Conservation (phyloP, 495 filamentous ascomycete genomes). For the Penicillium salamii region DNA sequence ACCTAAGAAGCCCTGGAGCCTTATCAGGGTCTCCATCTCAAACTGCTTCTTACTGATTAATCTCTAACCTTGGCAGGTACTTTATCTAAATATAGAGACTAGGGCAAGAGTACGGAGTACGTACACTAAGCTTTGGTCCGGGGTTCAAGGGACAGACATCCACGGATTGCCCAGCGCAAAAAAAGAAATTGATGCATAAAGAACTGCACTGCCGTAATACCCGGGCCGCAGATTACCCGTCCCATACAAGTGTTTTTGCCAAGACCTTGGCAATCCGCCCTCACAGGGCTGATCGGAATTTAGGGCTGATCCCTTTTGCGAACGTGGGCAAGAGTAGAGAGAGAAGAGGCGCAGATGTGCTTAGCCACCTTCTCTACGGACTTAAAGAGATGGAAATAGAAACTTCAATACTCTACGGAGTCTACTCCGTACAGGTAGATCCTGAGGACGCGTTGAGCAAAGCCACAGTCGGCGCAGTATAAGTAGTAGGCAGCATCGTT, state of each 20-base stretch:
- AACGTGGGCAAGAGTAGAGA: background rate
- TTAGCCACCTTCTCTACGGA: background rate
- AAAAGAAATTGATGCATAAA: no score
- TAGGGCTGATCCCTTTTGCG: slow-evolving; percentile 4
- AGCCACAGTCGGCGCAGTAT: slow-evolving; percentile 4
- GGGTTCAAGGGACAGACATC: no score
- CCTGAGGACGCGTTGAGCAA: background rate
- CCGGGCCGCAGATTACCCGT: background rate
- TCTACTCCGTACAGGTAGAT: no score
- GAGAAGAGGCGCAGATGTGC: background rate
- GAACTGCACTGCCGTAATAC: no score
- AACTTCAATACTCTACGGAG: background rate
- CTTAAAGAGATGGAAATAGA: background rate
- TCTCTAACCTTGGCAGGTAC: no score
- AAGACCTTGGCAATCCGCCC: slow-evolving; percentile 21
- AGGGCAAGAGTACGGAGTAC: no score
- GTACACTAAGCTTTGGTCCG: no score
- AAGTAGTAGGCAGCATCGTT: slow-evolving; percentile 26
- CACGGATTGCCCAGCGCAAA: no score
- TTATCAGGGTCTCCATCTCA: no score
- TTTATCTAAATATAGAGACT: no score
- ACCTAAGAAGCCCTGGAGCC: no score
- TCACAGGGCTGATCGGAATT: slow-evolving; percentile 15
- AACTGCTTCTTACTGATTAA: no score
- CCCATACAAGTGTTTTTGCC: slow-evolving; percentile 8